These are phyloP conservation scores for Entomortierella chlamydospora DNA, from an alignment of 192 early-diverging fungal species.

Conservation along the genomic window DNA sequence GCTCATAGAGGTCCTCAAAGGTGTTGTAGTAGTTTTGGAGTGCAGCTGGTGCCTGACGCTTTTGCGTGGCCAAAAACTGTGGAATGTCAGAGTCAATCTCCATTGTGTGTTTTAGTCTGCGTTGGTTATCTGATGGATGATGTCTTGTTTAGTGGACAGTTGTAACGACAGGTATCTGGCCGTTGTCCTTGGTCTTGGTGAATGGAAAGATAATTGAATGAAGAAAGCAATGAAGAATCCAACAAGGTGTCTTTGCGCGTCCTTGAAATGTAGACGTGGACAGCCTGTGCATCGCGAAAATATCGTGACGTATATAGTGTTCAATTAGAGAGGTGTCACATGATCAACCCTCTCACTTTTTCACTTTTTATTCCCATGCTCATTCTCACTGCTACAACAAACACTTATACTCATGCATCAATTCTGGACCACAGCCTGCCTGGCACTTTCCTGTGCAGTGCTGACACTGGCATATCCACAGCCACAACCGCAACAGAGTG, in stretches of 20 bases:
- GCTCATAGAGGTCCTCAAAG: constrained; percentile 95
- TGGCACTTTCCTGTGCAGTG: constrained; percentile 22
- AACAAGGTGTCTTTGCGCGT: neutral
- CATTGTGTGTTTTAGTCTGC: constrained; percentile 48
- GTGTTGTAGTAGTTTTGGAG: constrained; percentile 83
- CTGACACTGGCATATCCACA: constrained; percentile 24
- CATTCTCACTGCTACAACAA: too few relatives aligned
- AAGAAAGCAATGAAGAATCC: neutral
- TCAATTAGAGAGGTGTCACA: too few relatives aligned
- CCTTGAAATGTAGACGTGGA: neutral
- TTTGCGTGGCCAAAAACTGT: constrained; percentile 76
- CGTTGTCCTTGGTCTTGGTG: neutral
- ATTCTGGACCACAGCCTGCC: constrained; percentile 13
- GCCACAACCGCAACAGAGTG: neutral
- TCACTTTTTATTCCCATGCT: neutral
- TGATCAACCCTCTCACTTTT: too few relatives aligned
- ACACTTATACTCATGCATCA: constrained; percentile 8
- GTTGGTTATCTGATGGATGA: neutral
- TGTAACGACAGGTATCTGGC: neutral
- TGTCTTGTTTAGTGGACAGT: neutral
- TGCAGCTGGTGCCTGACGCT: constrained; percentile 70
- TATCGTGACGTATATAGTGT: too few relatives aligned
- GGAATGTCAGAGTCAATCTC: constrained; percentile 84
- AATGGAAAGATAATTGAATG: too few relatives aligned
- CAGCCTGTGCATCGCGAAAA: too few relatives aligned